phyloP scores from a whole-genome alignment of 495 filamentous ascomycete species.

The Talaromyces trachyspermus region DNA sequence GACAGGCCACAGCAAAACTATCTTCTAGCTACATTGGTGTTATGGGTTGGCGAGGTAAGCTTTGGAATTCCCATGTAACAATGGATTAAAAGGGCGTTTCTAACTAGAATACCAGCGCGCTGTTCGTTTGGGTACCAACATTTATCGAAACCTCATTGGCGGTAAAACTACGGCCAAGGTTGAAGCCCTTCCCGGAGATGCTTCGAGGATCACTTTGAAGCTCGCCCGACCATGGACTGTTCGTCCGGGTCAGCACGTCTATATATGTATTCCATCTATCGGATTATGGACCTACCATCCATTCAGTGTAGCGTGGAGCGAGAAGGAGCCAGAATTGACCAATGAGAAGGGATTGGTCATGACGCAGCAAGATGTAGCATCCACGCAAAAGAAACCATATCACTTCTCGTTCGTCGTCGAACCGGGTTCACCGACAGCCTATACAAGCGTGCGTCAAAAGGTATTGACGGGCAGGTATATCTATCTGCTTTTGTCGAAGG shows the following conservation, averaged over 20 bases:
- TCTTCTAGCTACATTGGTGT: constrained; percentile 55
- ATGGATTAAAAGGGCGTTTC: no score
- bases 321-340: constrained; percentile 24
- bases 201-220: constrained; percentile 71
- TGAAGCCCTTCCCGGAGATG: constrained; percentile 74
- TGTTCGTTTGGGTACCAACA: constrained; percentile 57
- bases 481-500: constrained; percentile 68
- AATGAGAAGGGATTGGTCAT: constrained; percentile 39
- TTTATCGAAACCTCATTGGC: constrained; percentile 60
- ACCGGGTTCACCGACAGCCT: constrained; percentile 83
- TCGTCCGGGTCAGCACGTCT: constrained; percentile 79
- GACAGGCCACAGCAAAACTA: constrained; percentile 58
- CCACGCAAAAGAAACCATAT: constrained; percentile 49
- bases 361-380: constrained; percentile 25
- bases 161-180: constrained; percentile 64
- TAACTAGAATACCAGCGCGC: constrained; percentile 32
- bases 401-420: constrained; percentile 75
- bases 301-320: constrained; percentile 89
- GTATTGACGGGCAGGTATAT: constrained; percentile 37
- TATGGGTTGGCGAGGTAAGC: constrained; percentile 68
- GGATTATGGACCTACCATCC: constrained; percentile 84
- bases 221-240: constrained; percentile 71
- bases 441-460: constrained; percentile 51
- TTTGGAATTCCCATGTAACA: background rate
- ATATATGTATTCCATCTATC: constrained; percentile 71